A percentile compares a stretch with the other conserved stretches of the same genome.
phyloP scores from a whole-genome alignment of 2,329 filamentous ascomycete species.

The Fusarium sp. region DNA sequence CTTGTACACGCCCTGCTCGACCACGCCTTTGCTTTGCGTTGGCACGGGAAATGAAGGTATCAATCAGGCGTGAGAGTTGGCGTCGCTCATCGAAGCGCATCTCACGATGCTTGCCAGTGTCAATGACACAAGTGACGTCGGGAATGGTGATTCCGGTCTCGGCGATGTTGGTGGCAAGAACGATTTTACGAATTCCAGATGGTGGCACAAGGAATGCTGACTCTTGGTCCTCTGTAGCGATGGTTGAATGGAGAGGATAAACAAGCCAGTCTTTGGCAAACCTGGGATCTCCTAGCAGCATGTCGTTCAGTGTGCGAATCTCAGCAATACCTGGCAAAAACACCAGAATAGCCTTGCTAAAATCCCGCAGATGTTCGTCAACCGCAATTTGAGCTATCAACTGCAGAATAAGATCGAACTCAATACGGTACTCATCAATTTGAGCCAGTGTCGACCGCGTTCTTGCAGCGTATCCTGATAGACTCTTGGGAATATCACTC shows the following conservation, averaged over 20 bases:
- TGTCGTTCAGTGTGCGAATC: slow-evolving; percentile 86
- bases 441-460: slow-evolving; percentile 78
- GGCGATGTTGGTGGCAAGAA: slow-evolving; percentile 96
- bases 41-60: slow-evolving; percentile 93
- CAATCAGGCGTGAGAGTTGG: slow-evolving; percentile 88
- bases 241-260: slow-evolving; percentile 90
- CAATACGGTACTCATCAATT: slow-evolving; percentile 90
- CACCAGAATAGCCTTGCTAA: slow-evolving; percentile 90
- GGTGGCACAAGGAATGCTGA: slow-evolving; percentile 89
- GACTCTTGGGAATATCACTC: slow-evolving; percentile 67
- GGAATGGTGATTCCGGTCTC: slow-evolving; percentile 99
- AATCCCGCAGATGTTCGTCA: slow-evolving; percentile 70
- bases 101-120: slow-evolving; percentile 95
- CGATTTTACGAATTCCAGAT: slow-evolving; percentile 85
- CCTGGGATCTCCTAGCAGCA: slow-evolving; percentile 77
- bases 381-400: slow-evolving; percentile 80
- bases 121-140: slow-evolving; percentile 95
- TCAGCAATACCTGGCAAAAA: slow-evolving; percentile 96
- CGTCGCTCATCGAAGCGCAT: slow-evolving; percentile 96
- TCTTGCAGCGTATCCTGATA: slow-evolving; percentile 76
- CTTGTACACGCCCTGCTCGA: slow-evolving; percentile 92
- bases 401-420: slow-evolving; percentile 84
- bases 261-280: slow-evolving; percentile 84
- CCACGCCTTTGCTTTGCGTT: slow-evolving; percentile 96
- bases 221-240: slow-evolving; percentile 96